phyloP scores from a whole-genome alignment of 202 grass and related monocot species.

The Saccharum hybrid region DNA sequence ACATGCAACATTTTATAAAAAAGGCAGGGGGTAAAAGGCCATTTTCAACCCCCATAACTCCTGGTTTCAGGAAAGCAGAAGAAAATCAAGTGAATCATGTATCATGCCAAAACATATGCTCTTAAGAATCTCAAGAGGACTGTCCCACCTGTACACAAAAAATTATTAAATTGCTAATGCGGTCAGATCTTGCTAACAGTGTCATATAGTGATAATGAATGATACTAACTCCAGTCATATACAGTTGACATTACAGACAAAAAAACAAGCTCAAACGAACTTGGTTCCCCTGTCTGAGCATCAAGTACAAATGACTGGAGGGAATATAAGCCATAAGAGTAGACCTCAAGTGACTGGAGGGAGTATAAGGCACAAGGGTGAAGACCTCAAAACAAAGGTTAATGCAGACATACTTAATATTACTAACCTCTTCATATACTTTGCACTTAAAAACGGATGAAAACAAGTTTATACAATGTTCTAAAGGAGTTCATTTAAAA shows the following conservation, averaged over 20 bases:
- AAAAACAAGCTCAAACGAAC: background rate
- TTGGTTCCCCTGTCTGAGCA: background rate
- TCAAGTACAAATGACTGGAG: background rate
- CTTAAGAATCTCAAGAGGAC: background rate
- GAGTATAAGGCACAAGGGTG: background rate
- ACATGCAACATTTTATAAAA: background rate
- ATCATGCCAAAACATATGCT: slow-evolving; percentile 15
- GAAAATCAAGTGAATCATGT: background rate
- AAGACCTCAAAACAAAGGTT: background rate
- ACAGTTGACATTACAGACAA: background rate
- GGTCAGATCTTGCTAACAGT: background rate
- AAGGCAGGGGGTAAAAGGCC: background rate
- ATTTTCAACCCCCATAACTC: background rate
- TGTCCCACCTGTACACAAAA: background rate
- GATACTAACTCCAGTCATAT: background rate
- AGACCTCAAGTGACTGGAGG: background rate
- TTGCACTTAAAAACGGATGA: background rate
- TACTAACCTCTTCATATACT: background rate
- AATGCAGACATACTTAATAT: background rate
- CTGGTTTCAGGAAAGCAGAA: background rate
- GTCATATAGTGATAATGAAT: background rate
- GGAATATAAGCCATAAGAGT: background rate
- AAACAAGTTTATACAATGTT: background rate
- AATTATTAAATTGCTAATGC: background rate
- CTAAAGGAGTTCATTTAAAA: background rate